These are phyloP conservation scores for Trichocladium antarcticum DNA, from an alignment of 495 filamentous ascomycete species.

Conservation along the genomic window DNA sequence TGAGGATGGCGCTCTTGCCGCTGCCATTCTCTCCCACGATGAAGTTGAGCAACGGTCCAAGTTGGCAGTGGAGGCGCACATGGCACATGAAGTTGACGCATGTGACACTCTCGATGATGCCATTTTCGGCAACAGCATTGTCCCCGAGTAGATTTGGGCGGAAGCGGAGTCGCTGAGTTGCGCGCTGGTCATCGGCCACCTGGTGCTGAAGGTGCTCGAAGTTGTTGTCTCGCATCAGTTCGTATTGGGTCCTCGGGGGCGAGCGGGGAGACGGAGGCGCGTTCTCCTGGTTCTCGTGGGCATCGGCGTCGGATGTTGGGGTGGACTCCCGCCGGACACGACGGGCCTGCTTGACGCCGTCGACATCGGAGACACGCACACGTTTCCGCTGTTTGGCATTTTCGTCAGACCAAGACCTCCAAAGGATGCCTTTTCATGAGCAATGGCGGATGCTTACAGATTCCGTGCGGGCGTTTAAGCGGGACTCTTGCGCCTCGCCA, in stretches of 20 bases:
- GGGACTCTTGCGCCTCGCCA: slow-evolving; percentile 36
- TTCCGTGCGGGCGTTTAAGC: slow-evolving; percentile 35
- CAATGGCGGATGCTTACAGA: slow-evolving; percentile 29
- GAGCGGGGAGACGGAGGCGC: slow-evolving; percentile 11
- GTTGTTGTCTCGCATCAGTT: slow-evolving; percentile 39
- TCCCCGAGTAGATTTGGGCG: slow-evolving; percentile 44
- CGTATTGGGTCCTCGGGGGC: slow-evolving; percentile 40
- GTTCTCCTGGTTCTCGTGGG: slow-evolving; percentile 15
- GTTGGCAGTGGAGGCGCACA: slow-evolving; percentile 58
- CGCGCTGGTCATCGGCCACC: slow-evolving; percentile 50
- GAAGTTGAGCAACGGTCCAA: slow-evolving; percentile 94
- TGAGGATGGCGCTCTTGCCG: slow-evolving; percentile 97
- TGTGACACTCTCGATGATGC: slow-evolving; percentile 69
- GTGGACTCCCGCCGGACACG: slow-evolving; percentile 16
- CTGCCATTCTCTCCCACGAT: slow-evolving; percentile 96
- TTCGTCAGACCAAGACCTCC: neutral
- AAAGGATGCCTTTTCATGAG: neutral
- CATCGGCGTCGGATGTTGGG: slow-evolving; percentile 27
- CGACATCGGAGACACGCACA: slow-evolving; percentile 29
- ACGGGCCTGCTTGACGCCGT: slow-evolving; percentile 10
- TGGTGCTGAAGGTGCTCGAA: slow-evolving; percentile 44
- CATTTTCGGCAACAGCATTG: slow-evolving; percentile 70
- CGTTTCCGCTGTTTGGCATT: slow-evolving; percentile 32
- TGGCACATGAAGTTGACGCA: slow-evolving; percentile 97
- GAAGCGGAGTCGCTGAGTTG: slow-evolving; percentile 58